Evolutionary conservation across 257 asterid species (phyloP), one percentile per base, ranked within the genome.

Genomic region (Mentha longifolia): DNA sequence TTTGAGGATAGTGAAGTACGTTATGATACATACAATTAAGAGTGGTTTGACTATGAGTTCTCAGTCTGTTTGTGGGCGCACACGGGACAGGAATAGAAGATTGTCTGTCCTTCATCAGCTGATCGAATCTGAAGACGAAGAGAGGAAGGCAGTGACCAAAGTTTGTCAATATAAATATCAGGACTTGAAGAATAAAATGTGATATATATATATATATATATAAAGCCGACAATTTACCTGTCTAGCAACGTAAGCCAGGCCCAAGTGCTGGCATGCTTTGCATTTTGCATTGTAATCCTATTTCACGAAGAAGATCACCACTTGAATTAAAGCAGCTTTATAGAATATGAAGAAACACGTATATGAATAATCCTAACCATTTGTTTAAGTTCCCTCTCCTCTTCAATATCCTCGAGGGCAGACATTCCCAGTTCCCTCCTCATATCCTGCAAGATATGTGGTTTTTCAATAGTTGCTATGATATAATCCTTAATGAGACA

Each of bases 81-180:
- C 43, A 84, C 77, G 3, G 96, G 92, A 74, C 99, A 94, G 3
- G 92, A 72, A 76, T 91, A 94, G 70, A 94, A 91, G 67, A 94
- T 91, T 16, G 99, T 91, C 82, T 94, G 96, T 64, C 98, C 98
- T 86, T 94, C 99, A 83, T 94, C 97, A 60, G 97, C 97, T 37
- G 99, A 94, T 80, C 99, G 81, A 16, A 78, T 94, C 96, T 93
- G 92, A 69, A 67, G 52, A 72, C 13, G 28, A 52, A 3, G 14
- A 41, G 46, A 46, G 49, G 61, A 62, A 59, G 59, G 15, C 16
- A 9, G 39, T 16, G 28, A 20, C 14, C 0, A 14, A 49, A 46
- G 47, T 16, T 20, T 16, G 25, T 77, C 19, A 47, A 62, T 60
- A 31, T 28, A 71, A 41, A 68, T 37, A 46, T 47, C 37, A 61